Conservation (phyloP, 1,139 yeast species). For the Kodamaea derodonti region DNA sequence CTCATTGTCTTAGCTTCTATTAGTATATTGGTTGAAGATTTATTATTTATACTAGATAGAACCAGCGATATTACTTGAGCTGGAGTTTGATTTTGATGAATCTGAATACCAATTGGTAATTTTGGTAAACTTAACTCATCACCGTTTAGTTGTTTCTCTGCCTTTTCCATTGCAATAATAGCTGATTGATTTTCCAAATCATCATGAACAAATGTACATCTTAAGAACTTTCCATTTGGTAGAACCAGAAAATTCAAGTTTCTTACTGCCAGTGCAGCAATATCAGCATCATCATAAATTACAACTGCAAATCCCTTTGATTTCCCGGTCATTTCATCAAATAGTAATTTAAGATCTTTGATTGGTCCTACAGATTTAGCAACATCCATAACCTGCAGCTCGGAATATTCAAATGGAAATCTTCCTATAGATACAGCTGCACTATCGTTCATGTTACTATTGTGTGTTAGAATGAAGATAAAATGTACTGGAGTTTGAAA, state of each 20-base stretch:
- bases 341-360: slow-evolving; percentile 65
- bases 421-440: slow-evolving; percentile 15
- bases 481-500: no score
- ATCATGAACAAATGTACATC: slow-evolving; percentile 68
- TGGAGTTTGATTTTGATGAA: slow-evolving; percentile 50
- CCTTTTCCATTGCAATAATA: slow-evolving; percentile 13
- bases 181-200: slow-evolving; percentile 12
- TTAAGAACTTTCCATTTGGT: slow-evolving; percentile 61
- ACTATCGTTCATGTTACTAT: slow-evolving; percentile 4
- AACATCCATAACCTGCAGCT: slow-evolving; percentile 80
- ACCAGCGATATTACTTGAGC: slow-evolving; percentile 61
- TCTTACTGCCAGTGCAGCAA: slow-evolving; percentile 89
- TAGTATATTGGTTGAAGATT: slow-evolving; percentile 52
- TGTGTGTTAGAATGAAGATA: no score
- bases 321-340: slow-evolving; percentile 86
- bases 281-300: slow-evolving; percentile 69
- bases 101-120: slow-evolving; percentile 48
- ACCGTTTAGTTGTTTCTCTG: slow-evolving; percentile 6
- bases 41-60: slow-evolving; percentile 54
- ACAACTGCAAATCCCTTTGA: slow-evolving; percentile 90
- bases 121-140: slow-evolving; percentile 27
- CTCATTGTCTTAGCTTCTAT: slow-evolving; percentile 65
- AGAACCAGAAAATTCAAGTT: slow-evolving; percentile 77
- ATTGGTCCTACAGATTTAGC: slow-evolving; percentile 88
- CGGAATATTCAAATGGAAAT: slow-evolving; percentile 44